A percentile compares a stretch with the other conserved stretches of the same genome.
Conservation (phyloP, 768 basidiomycete species). For the Panus rudis region DNA sequence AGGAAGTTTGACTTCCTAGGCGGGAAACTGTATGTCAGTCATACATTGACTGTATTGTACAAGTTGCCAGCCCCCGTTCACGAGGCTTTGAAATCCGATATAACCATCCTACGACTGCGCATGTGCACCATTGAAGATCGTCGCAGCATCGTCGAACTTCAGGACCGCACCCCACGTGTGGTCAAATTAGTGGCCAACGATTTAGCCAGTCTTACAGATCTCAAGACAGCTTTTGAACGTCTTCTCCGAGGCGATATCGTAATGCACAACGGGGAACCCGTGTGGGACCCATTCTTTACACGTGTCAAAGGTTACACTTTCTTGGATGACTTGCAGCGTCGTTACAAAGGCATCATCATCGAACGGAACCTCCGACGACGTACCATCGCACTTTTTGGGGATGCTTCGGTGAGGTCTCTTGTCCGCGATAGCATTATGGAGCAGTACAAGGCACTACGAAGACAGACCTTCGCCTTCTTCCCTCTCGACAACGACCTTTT, state of each 20-base stretch:
- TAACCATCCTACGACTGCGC: slow-evolving; percentile 35
- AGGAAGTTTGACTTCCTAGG: slow-evolving; percentile 41
- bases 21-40: slow-evolving; percentile 41
- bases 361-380: slow-evolving; percentile 34
- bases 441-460: slow-evolving; percentile 38
- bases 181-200: slow-evolving; percentile 48
- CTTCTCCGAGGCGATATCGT: slow-evolving; percentile 56
- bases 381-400: slow-evolving; percentile 50
- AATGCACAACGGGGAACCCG: slow-evolving; percentile 38
- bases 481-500: slow-evolving; percentile 40
- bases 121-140: slow-evolving; percentile 25
- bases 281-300: slow-evolving; percentile 64
- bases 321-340: slow-evolving; percentile 35
- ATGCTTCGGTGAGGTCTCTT: slow-evolving; percentile 29
- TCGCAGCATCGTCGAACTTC: slow-evolving; percentile 25
- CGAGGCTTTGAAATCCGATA: slow-evolving; percentile 35
- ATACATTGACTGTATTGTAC: slow-evolving; percentile 48
- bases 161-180: slow-evolving; percentile 22
- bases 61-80: slow-evolving; percentile 32
- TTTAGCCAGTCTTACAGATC: slow-evolving; percentile 39
- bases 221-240: slow-evolving; percentile 58
- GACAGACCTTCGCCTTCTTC: slow-evolving; percentile 36
- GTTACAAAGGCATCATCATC: slow-evolving; percentile 36
- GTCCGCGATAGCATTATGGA: slow-evolving; percentile 40
- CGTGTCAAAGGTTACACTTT: slow-evolving; percentile 35